Conservation (phyloP, 1,139 yeast species). For the Protomyces pachydermus region DNA sequence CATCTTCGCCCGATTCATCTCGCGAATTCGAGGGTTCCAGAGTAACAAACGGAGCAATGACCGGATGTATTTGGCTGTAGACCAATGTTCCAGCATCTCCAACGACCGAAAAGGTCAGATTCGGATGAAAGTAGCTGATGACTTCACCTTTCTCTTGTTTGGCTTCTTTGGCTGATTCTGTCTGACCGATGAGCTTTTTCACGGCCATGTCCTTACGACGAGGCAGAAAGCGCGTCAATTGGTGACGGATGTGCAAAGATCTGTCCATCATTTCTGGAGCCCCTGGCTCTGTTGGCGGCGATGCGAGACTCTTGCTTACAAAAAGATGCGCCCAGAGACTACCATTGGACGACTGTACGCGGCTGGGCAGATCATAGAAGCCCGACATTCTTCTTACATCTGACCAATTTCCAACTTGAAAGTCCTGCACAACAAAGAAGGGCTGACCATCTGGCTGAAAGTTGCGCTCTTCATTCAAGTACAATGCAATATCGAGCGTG, state of each 20-base stretch:
- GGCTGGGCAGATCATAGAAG: constrained; percentile 1
- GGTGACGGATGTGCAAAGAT: constrained; percentile 31
- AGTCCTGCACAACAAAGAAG: constrained; percentile 1
- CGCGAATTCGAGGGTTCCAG: constrained; percentile 37
- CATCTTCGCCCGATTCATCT: constrained; percentile 36
- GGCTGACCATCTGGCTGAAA: constrained; percentile 8
- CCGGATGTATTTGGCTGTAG: constrained; percentile 33
- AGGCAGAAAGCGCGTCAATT: constrained; percentile 34
- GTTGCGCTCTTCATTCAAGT: constrained; percentile 10
- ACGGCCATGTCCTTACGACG: constrained; percentile 40
- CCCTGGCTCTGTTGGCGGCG: constrained; percentile 10
- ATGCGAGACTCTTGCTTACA: constrained; percentile 32
- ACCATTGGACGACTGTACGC: constrained; percentile 35
- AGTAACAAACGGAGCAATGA: constrained; percentile 34
- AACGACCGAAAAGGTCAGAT: constrained; percentile 37
- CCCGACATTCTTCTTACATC: constrained; percentile 3
- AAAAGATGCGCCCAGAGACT: constrained; percentile 38
- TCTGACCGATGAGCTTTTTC: constrained; percentile 32
- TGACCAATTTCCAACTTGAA: constrained; percentile 15
- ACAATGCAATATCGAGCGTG: constrained; percentile 11
- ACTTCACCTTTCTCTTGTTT: constrained; percentile 26
- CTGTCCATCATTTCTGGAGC: constrained; percentile 35
- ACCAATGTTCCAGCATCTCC: constrained; percentile 26
- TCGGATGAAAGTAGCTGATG: constrained; percentile 42
- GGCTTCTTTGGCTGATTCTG: constrained; percentile 31